Evolutionary conservation across 2,329 filamentous ascomycete genomes (phyloP), one percentile per base, ranked within the genome.

Genomic region (Chrysosporium queenslandicum): DNA sequence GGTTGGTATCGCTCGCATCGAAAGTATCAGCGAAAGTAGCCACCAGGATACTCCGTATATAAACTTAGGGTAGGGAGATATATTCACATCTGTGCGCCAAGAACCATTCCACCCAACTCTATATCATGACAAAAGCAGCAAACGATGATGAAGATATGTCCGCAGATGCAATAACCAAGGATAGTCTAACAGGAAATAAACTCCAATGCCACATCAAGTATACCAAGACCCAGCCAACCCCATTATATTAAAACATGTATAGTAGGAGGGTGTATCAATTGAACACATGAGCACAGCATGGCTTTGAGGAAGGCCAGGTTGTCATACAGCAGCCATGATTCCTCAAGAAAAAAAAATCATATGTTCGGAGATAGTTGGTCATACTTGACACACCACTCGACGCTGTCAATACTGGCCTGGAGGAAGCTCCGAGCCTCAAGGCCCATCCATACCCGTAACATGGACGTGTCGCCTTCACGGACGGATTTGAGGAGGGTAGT

Each of bases 401-500:
- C 86, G 68, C 89, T 89, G 65, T 94, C 88, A 50, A 94, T 80
- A 58, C 87, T 94, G 41, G 87, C 87, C 70, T 94, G 87, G 70
- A 96, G 77, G 69, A 94, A 92, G 60, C 85, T 84, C 56, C 91
- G 79, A 46, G 89, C 86, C 72, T 97, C 91, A 9, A 97, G 74
- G 1, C 91, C 90, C 54, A 87, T 81, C 91, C 91, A 97, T 4
- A 96, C 83, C 61, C 88, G 82, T 59, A 96, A 73, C 85, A 97
- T 92, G 40, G 82, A 85, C 56, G 86, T 86, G 62, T 90, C 86
- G 25, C 85, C 84, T 30, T 79, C 76, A 63, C 81, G 83, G 52
- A 86, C 74, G 72, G 86, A 84, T 54, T 81, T 65, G 37, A 76
- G 55, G 53, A 75, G 63, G 4, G 68, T 68, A 21, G 62, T 82